Evolutionary conservation across 345 rosid genomes (phyloP).

Genomic region (Aquilaria malaccensis): DNA sequence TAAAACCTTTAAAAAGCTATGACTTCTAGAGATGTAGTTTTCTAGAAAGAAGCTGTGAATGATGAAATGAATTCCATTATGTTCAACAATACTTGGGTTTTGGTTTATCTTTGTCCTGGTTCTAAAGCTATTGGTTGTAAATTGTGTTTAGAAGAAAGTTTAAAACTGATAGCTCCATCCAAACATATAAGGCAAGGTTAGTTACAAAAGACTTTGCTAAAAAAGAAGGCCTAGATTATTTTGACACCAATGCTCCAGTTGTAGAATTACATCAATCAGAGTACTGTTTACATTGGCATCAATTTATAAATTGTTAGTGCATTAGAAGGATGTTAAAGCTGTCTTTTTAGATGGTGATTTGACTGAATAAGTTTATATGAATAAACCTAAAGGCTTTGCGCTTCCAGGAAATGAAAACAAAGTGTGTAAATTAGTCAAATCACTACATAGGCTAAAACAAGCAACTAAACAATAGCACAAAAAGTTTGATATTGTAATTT

Average conservation of each 20-base stretch:
- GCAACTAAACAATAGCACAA: background rate
- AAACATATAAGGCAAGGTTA: no score
- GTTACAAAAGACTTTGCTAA: no score
- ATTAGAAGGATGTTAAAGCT: no score
- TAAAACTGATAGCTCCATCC: background rate
- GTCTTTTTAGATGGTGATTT: background rate
- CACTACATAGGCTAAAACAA: background rate
- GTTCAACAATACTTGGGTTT: no score
- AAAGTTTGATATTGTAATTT: conserved; percentile 7
- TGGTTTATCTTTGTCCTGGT: no score
- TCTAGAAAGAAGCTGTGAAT: background rate
- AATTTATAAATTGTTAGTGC: no score
- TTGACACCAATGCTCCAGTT: no score
- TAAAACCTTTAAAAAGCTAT: background rate
- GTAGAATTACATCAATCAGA: no score
- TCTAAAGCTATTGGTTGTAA: no score
- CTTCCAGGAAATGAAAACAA: background rate
- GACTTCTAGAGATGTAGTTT: background rate
- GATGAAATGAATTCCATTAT: background rate
- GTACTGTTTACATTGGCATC: no score
- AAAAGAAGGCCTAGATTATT: no score
- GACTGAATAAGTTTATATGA: background rate
- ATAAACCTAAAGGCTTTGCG: background rate
- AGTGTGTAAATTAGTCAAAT: background rate
- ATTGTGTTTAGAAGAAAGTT: conserved; percentile 5